Percentiles rank a stretch among this genome's conserved stretches.
Evolutionary conservation across 495 filamentous ascomycete species (phyloP).

Genomic region (Platismatia glauca): DNA sequence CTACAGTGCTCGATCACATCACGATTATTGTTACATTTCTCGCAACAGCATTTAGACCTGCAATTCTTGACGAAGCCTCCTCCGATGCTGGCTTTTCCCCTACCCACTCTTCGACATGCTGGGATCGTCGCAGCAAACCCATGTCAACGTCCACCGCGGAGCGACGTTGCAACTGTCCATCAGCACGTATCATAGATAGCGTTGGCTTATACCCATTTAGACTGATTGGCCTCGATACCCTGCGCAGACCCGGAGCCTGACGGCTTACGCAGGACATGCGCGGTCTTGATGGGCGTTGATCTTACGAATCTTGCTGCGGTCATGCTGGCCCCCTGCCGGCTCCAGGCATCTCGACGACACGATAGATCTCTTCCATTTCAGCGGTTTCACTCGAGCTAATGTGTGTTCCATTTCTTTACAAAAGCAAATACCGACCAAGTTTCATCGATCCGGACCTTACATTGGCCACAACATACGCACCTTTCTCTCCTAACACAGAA

Average conservation of each 20-base stretch:
- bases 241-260: slow-evolving; percentile 12
- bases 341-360: slow-evolving; percentile 20
- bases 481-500: not conserved
- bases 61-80: slow-evolving; percentile 9
- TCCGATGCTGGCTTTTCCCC: slow-evolving; percentile 21
- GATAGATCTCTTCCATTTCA: slow-evolving; percentile 24
- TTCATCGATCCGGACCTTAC: slow-evolving; percentile 11
- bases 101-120: slow-evolving; percentile 18
- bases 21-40: not conserved
- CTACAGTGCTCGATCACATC: slow-evolving; percentile 5
- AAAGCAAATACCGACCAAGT: slow-evolving; percentile 16
- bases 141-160: slow-evolving; percentile 6
- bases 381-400: slow-evolving; percentile 14
- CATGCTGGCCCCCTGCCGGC: slow-evolving; percentile 15
- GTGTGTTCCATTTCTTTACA: slow-evolving; percentile 13
- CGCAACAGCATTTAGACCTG: slow-evolving; percentile 6
- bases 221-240: slow-evolving; percentile 18
- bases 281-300: slow-evolving; percentile 21
- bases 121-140: slow-evolving; percentile 9
- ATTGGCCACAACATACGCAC: slow-evolving; percentile 8
- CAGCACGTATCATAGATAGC: slow-evolving; percentile 70
- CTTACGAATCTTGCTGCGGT: slow-evolving; percentile 20
- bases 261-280: slow-evolving; percentile 15
- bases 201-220: slow-evolving; percentile 47
- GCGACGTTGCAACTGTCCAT: slow-evolving; percentile 18